Percentiles rank a stretch among this genome's conserved stretches.
These are phyloP conservation scores for Coix lacrymajobi DNA, from an alignment of 176 grass and related monocot species.

Conservation along the genomic window DNA sequence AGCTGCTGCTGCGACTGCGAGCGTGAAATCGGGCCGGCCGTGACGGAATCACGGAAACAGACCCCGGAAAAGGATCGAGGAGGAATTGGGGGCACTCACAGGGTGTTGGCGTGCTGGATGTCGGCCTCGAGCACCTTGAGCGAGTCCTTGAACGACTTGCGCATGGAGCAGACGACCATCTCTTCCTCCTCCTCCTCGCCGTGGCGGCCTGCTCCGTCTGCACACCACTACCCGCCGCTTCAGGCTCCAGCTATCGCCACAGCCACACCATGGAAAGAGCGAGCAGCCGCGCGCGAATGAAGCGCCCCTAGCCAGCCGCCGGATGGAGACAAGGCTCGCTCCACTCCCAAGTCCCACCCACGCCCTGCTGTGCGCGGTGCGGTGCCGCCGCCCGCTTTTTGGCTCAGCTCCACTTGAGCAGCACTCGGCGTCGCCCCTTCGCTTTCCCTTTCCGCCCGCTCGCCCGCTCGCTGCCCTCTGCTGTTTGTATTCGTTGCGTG, in stretches of 20 bases:
- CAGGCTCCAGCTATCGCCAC: neutral
- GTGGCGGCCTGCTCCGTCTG: neutral
- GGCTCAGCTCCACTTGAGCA: neutral
- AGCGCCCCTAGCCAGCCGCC: neutral
- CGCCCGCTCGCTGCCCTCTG: neutral
- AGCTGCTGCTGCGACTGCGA: neutral
- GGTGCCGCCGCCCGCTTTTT: slow-evolving; percentile 5
- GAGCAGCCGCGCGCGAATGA: no score
- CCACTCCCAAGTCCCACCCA: neutral
- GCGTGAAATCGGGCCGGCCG: neutral
- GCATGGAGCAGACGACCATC: slow-evolving; percentile 61
- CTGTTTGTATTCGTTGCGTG: slow-evolving; percentile 23
- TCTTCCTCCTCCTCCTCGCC: neutral
- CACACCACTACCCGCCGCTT: neutral
- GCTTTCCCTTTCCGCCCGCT: neutral
- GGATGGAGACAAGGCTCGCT: neutral
- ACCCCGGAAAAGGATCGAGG: neutral
- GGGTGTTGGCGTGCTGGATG: slow-evolving; percentile 92
- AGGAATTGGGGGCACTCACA: slow-evolving; percentile 37
- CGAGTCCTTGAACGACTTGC: slow-evolving; percentile 97
- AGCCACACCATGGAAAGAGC: neutral
- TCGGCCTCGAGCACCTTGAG: slow-evolving; percentile 95
- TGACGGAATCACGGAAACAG: neutral
- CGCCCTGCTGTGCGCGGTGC: neutral
- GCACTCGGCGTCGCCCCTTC: neutral